Conservation (phyloP, 129 eudicot genomes). For the Daucus carota region DNA sequence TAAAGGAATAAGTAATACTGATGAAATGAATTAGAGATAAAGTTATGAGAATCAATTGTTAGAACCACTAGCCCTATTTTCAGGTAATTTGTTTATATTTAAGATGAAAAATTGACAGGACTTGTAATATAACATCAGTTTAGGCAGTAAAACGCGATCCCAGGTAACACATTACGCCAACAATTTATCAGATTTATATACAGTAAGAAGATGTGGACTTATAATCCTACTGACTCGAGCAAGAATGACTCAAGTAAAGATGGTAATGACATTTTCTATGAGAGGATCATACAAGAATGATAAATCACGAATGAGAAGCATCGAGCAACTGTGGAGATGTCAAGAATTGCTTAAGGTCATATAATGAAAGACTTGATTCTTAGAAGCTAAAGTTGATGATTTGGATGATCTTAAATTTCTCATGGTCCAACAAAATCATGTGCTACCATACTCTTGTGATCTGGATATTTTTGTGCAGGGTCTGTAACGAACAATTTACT, state of each 20-base stretch:
- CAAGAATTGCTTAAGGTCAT: background rate
- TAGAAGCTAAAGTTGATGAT: no score
- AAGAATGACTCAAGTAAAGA: no score
- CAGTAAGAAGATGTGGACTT: background rate
- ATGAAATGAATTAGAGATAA: background rate
- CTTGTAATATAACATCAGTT: background rate
- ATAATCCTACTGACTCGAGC: no score
- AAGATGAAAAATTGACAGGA: background rate
- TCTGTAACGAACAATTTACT: no score
- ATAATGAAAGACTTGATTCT: no score
- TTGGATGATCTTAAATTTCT: no score
- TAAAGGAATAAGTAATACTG: background rate
- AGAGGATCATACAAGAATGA: background rate
- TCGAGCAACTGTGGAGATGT: background rate
- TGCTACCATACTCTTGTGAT: no score
- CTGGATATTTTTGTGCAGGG: no score
- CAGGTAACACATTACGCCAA: background rate
- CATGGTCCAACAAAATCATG: no score
- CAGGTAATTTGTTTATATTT: background rate
- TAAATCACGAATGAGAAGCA: background rate
- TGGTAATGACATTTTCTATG: background rate
- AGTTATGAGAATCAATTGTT: background rate
- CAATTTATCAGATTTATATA: background rate
- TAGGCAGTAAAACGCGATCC: background rate
- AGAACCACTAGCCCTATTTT: background rate